phyloP scores from a whole-genome alignment of 768 basidiomycete species.

The Amanita polypyramis region DNA sequence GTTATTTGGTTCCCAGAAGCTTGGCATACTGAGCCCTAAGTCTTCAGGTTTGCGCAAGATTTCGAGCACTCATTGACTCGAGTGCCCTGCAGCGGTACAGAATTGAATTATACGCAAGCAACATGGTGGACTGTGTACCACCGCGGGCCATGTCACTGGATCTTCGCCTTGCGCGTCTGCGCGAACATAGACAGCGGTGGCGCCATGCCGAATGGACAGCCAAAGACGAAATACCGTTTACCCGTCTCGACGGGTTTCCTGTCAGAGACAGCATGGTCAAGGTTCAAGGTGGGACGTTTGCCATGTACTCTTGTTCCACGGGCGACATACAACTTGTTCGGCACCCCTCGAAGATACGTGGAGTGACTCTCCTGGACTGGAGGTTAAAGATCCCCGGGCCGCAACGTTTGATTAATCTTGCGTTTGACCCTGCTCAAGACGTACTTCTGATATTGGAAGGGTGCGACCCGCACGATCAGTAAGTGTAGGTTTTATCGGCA shows the following conservation, averaged over 20 bases:
- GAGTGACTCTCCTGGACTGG: not conserved
- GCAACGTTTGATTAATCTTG: not conserved
- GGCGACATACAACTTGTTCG: not conserved
- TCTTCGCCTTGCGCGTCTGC: not conserved
- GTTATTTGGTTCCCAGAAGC: not conserved
- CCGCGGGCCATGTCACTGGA: not conserved
- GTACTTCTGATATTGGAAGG: not conserved
- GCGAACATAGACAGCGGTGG: not conserved
- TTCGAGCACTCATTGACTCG: not conserved
- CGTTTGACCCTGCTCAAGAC: not conserved
- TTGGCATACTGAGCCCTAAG: not conserved
- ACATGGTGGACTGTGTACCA: conserved; percentile 8
- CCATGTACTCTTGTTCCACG: not conserved
- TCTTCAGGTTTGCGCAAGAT: not conserved
- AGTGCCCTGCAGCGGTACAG: conserved; percentile 6
- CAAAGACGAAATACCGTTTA: not conserved
- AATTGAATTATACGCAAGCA: conserved; percentile 8
- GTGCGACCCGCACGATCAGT: not conserved
- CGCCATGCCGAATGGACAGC: not conserved
- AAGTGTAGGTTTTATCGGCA: no score
- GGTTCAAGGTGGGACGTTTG: not conserved
- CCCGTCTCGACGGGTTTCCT: no score
- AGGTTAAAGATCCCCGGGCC: not conserved
- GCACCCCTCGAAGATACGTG: not conserved
- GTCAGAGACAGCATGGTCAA: not conserved